Evolutionary conservation across 345 rosid species (phyloP), one percentile per base, ranked within the genome.

Genomic region (Eucalyptus erythrocorys): DNA sequence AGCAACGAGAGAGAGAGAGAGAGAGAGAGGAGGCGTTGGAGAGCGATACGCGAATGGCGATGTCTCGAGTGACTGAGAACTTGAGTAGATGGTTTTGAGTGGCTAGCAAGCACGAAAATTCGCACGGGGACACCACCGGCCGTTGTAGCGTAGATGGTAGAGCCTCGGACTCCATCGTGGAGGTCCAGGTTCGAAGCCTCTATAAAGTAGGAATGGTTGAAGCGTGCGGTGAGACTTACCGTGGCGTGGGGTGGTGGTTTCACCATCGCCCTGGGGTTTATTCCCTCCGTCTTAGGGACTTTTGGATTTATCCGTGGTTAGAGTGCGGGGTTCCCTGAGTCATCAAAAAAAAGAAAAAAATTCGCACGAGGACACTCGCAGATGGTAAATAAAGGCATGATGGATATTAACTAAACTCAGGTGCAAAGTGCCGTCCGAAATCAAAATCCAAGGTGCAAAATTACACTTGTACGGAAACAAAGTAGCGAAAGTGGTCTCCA

Each of bases 331-430:
- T n/a, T n/a, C n/a, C n/a, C n/a, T n/a, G n/a, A n/a, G n/a, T n/a
- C n/a, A n/a, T n/a, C n/a, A n/a, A n/a, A n/a, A n/a, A n/a, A n/a
- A n/a, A n/a, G n/a, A n/a, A n/a, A n/a, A 50, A 51, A 51, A 7
- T 64, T 64, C 8, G 14, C 17, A 59, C 15, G 15, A 32, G 27
- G 11, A 55, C 61, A 11, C 6, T 12, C 15, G 32, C 0, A 8
- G 32, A 27, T 26, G 7, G 32, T 59, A 27, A 59, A 59, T 0
- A 59, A 59, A 59, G 15, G 7, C 14, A 5, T 2, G 64, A 57
- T 0, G 0, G 26, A 57, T 57, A 57, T 24, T 2, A 13, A n/a
- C 10, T 1, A 66, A 32, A 7, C 79, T 16, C 79, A 16, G 5
- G 42, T 34, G 13, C 27, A 71, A 71, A 71, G 27, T 37, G 45